Base-by-base conservation (phyloP, 1,139 yeast genomes). In the Hanseniaspora uvarum region DNA sequence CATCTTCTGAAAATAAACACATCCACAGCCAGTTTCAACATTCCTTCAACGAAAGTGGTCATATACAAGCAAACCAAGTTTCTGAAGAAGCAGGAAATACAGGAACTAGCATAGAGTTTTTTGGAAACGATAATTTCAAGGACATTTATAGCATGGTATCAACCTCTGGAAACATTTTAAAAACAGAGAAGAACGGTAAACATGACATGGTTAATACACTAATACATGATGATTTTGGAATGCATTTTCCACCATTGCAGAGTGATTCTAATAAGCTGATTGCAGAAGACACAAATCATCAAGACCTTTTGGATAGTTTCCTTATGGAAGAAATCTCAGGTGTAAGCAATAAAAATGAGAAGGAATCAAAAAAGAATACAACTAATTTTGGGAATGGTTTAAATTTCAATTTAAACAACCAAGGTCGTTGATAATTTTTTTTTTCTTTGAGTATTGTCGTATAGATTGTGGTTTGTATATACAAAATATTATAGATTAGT, bases 191-290 rank as follows among this genome's bases (percentile, higher is more conserved):
- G 10, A 34, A 21, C n/a, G 19, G 37, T 5, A 47, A 48, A 12
- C 30, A 40, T 18, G 46, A 48, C 31, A 24, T 48, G 2, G 53
- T 50, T 5, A 45, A 43, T 11, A 30, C 49, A 2, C 21, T 50
- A 21, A 44, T 50, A n/a, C 33, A 37, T 11, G 45, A 33, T 14
- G 48, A 36, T 12, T 50, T 50, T 37, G 53, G 38, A 11, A 18
- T 43, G 24, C 37, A 37, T 18, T 50, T 50, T 24, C 24, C 38
- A 10, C 30, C 41, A 6, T 18, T 30, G 23, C 18, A n/a, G 5
- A 24, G 28, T 4, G 28, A n/a, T 21, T 19, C 46, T 12, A 18
- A 10, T 3, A 44, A 44, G 19, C 14, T 44, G 26, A n/a, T 44
- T 1, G 4, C 8, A 5, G 36, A 30, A 18, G 37, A 44, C 3